A percentile compares a stretch with the other conserved stretches of the same genome.
Conservation (phyloP, 2,329 filamentous ascomycete genomes). For the Sporothrix luriei region DNA sequence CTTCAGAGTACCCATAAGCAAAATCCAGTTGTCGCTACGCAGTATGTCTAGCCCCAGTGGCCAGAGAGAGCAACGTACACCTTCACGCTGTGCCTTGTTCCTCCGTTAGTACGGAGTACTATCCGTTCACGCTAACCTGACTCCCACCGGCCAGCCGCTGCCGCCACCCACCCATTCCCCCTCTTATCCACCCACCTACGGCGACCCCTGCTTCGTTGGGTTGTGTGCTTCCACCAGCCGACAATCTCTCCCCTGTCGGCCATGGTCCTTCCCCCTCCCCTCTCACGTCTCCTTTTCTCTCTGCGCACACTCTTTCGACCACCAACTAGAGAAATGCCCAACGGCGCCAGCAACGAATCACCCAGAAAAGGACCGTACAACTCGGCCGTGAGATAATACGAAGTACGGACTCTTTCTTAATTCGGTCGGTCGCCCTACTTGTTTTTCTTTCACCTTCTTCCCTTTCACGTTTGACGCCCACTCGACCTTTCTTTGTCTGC, state of each 20-base stretch:
- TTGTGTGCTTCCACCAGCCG: slow-evolving; percentile 29
- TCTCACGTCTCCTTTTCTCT: slow-evolving; percentile 10
- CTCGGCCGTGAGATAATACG: slow-evolving; percentile 23
- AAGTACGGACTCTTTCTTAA: slow-evolving; percentile 4
- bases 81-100: not conserved
- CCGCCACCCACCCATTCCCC: slow-evolving; percentile 1
- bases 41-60: not conserved
- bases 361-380: not conserved
- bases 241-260: slow-evolving; percentile 21
- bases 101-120: not conserved
- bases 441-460: slow-evolving; percentile 1
- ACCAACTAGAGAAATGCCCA: not conserved
- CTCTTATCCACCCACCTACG: slow-evolving; percentile 9
- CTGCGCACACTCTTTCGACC: slow-evolving; percentile 5
- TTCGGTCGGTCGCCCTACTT: slow-evolving; percentile 12
- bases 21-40: not conserved
- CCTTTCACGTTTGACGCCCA: slow-evolving; percentile 8
- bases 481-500: slow-evolving; percentile 11
- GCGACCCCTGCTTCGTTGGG: slow-evolving; percentile 12
- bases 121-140: slow-evolving; percentile 6
- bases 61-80: not conserved
- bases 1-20: not conserved
- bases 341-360: not conserved
- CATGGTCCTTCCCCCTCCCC: slow-evolving; percentile 17
- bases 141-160: slow-evolving; percentile 16